Evolutionary conservation across 805 yeast species (phyloP).

Genomic region (Candida vaughaniae): DNA sequence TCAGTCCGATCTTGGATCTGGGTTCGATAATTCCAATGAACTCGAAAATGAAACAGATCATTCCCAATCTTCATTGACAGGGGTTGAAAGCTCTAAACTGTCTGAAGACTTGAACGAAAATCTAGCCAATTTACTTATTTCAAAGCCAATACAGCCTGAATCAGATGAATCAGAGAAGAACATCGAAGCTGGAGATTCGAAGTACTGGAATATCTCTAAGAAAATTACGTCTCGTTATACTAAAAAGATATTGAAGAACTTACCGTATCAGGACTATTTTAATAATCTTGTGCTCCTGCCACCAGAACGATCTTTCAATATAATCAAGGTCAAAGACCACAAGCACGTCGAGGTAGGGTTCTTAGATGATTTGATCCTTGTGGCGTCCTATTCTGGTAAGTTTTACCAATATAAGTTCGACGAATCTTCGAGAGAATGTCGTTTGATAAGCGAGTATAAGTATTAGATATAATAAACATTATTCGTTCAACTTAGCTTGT

Average conservation of each 20-base stretch:
- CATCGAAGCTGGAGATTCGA: slow-evolving; percentile 1
- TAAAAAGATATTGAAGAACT: slow-evolving; percentile 33
- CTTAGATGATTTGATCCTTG: slow-evolving; percentile 28
- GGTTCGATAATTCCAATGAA: slow-evolving; percentile 7
- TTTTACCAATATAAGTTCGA: slow-evolving; percentile 34
- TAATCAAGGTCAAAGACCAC: slow-evolving; percentile 35
- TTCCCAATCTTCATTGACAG: slow-evolving; percentile 9
- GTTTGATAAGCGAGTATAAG: slow-evolving; percentile 25
- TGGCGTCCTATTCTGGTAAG: slow-evolving; percentile 39
- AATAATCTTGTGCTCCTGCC: slow-evolving; percentile 43
- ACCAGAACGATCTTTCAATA: slow-evolving; percentile 43
- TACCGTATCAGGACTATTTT: slow-evolving; percentile 42
- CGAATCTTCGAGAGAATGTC: slow-evolving; percentile 27
- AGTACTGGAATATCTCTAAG: slow-evolving; percentile 10
- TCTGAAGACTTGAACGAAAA: slow-evolving; percentile 44
- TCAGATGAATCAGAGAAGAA: slow-evolving; percentile 5
- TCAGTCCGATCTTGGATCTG: too few species aligned
- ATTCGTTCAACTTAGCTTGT: too few species aligned
- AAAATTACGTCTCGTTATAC: slow-evolving; percentile 36
- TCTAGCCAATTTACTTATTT: slow-evolving; percentile 35
- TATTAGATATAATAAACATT: background rate
- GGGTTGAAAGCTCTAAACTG: slow-evolving; percentile 22
- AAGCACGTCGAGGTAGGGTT: slow-evolving; percentile 39
- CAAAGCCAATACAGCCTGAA: slow-evolving; percentile 18
- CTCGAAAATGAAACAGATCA: slow-evolving; percentile 8